phyloP scores from a whole-genome alignment of 257 asterid genomes.

The Nicotiana knightiana region DNA sequence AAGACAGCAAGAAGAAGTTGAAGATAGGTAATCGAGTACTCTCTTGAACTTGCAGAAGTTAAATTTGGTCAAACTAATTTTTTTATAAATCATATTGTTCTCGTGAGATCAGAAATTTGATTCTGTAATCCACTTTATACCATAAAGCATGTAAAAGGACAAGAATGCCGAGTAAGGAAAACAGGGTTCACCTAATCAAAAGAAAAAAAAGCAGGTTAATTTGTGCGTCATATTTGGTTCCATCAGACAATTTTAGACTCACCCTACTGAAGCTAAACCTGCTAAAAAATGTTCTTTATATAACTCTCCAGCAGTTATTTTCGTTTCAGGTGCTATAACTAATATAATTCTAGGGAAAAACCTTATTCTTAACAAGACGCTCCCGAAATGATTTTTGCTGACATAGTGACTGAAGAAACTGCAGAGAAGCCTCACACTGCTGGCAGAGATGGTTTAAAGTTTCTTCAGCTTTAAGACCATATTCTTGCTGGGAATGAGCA shows the following conservation, averaged over 20 bases:
- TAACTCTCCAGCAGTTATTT: background rate
- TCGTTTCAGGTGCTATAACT: background rate
- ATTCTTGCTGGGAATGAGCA: conserved; percentile 36
- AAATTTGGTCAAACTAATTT: background rate
- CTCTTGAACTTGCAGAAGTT: conserved; percentile 2
- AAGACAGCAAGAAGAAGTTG: background rate
- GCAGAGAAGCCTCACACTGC: conserved; percentile 93
- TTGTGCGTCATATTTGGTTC: background rate
- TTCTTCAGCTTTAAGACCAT: conserved; percentile 54
- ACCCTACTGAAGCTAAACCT: conserved; percentile 1
- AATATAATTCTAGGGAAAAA: conserved; percentile 22
- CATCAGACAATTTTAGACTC: background rate
- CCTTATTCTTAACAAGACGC: conserved; percentile 87
- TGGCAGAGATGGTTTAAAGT: conserved; percentile 79
- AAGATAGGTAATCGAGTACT: background rate
- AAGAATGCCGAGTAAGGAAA: background rate
- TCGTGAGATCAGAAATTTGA: background rate
- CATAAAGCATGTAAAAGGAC: conserved; percentile 5
- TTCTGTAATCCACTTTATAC: background rate
- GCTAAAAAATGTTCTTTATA: background rate
- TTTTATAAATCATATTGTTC: background rate
- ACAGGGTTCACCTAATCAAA: background rate
- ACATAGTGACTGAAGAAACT: conserved; percentile 78
- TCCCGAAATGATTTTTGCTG: conserved; percentile 86
- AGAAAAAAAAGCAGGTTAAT: background rate